phyloP scores from a whole-genome alignment of 2,329 filamentous ascomycete species.

The Scopulariopsis brevicaulis region DNA sequence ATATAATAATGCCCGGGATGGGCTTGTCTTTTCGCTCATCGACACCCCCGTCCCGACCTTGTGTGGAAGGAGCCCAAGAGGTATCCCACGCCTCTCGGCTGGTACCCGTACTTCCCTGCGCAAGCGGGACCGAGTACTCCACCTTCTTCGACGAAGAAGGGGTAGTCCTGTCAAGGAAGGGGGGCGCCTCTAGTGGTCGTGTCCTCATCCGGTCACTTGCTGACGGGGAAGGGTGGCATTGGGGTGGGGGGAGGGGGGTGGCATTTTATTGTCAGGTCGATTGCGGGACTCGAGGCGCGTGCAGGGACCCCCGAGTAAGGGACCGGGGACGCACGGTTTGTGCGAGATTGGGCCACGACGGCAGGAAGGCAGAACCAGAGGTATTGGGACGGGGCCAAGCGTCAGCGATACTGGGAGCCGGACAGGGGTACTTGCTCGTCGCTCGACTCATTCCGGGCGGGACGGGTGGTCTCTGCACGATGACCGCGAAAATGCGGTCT shows the following conservation, averaged over 20 bases:
- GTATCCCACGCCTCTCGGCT: background rate
- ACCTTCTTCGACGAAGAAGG: background rate
- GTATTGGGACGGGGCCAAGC: background rate
- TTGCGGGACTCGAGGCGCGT: background rate
- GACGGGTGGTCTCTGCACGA: background rate
- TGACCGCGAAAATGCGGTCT: background rate
- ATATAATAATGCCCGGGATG: background rate
- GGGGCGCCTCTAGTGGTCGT: background rate
- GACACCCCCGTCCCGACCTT: background rate
- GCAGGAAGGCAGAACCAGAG: background rate
- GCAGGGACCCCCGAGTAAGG: background rate
- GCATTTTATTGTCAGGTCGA: slow-evolving; percentile 2
- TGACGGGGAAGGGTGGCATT: slow-evolving; percentile 4
- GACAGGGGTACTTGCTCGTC: background rate
- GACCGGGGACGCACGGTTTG: background rate
- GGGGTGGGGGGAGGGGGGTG: slow-evolving; percentile 1
- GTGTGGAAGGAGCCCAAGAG: background rate
- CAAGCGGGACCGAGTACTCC: background rate
- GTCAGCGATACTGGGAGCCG: background rate
- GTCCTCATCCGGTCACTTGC: slow-evolving; percentile 2
- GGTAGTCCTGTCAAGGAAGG: background rate
- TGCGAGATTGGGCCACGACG: background rate
- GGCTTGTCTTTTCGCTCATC: background rate
- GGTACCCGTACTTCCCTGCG: background rate
- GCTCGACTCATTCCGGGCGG: background rate